Percentiles rank a stretch among this genome's conserved stretches.
phyloP scores from a whole-genome alignment of 805 yeast species.

The Myxozyma geophila region DNA sequence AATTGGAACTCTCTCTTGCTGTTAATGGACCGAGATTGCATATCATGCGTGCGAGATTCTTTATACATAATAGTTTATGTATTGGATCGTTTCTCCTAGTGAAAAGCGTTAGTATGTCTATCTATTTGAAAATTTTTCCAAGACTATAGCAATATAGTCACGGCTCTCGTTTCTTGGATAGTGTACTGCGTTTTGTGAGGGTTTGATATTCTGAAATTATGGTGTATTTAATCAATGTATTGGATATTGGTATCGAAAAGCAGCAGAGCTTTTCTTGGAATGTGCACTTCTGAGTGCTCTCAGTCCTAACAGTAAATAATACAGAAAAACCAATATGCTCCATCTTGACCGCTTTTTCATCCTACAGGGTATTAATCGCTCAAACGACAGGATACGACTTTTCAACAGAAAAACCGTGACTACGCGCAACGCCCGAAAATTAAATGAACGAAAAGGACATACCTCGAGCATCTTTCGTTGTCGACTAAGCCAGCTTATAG shows the following conservation, averaged over 20 bases:
- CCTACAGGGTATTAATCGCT: too few relatives aligned
- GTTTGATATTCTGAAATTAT: too few relatives aligned
- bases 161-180: too few relatives aligned
- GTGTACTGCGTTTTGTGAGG: too few relatives aligned
- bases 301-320: too few relatives aligned
- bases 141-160: not conserved
- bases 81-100: not conserved
- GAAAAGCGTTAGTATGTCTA: not conserved
- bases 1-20: not conserved
- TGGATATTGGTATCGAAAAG: too few relatives aligned
- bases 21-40: not conserved
- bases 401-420: not conserved
- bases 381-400: too few relatives aligned
- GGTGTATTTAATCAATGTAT: too few relatives aligned
- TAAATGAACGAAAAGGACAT: constrained; percentile 1
- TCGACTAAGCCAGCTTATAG: constrained; percentile 41
- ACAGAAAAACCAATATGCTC: too few relatives aligned
- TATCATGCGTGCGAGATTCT: not conserved
- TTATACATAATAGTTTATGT: not conserved
- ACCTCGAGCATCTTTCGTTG: constrained; percentile 41
- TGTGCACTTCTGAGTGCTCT: too few relatives aligned
- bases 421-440: not conserved
- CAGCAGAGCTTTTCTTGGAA: too few relatives aligned
- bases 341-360: too few relatives aligned
- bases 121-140: not conserved